phyloP scores from a whole-genome alignment of 176 grass and related monocot genomes.

The Juncus inflexus region DNA sequence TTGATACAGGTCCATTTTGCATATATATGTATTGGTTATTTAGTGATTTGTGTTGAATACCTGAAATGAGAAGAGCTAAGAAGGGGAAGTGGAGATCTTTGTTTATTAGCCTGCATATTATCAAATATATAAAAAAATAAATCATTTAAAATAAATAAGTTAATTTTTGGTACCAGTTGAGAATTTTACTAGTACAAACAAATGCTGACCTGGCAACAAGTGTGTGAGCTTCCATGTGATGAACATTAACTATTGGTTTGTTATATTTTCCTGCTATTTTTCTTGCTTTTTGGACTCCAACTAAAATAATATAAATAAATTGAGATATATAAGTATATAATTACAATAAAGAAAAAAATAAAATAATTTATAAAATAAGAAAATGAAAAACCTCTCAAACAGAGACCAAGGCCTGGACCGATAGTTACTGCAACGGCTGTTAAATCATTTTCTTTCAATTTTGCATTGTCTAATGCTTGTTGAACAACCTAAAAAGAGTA shows the following conservation, averaged over 20 bases:
- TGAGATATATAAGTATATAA: slow-evolving; percentile 11
- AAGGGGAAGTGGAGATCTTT: slow-evolving; percentile 82
- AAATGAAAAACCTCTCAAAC: slow-evolving; percentile 60
- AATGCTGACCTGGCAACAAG: slow-evolving; percentile 84
- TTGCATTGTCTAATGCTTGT: slow-evolving; percentile 65
- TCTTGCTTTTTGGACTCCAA: slow-evolving; percentile 88
- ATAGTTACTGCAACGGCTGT: slow-evolving; percentile 85
- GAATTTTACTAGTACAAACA: slow-evolving; percentile 2
- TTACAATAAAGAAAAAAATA: neutral
- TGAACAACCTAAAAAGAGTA: slow-evolving; percentile 66
- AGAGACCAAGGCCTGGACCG: slow-evolving; percentile 91
- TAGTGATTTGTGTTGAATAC: slow-evolving; percentile 24
- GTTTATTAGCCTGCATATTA: slow-evolving; percentile 60
- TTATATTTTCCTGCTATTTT: slow-evolving; percentile 60
- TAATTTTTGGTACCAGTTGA: slow-evolving; percentile 2
- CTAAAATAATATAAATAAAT: slow-evolving; percentile 40
- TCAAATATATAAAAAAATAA: slow-evolving; percentile 24
- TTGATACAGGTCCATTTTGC: no score
- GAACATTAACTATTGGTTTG: slow-evolving; percentile 80
- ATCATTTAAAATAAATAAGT: slow-evolving; percentile 25
- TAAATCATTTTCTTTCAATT: slow-evolving; percentile 61
- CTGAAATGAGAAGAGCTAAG: slow-evolving; percentile 97
- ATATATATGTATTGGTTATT: no score
- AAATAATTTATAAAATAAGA: neutral
- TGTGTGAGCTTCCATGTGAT: slow-evolving; percentile 96